Base-by-base conservation (phyloP, 2,329 filamentous ascomycete genomes). In the Sarocladium strictum region DNA sequence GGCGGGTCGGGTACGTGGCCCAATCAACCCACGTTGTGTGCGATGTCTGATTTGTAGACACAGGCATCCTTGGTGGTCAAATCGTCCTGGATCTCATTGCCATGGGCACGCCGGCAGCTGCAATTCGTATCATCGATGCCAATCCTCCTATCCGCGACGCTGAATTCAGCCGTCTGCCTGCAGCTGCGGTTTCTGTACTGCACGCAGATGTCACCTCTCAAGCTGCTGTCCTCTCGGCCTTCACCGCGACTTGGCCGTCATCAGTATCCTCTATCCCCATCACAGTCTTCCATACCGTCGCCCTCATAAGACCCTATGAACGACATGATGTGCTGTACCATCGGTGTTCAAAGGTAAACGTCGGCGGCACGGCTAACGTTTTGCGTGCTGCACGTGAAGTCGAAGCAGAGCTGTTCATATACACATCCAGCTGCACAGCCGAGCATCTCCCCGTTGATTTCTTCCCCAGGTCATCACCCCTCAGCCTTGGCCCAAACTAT, bases 271-370 rank as follows among this genome's bases (percentile, higher is more conserved):
- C 64, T 3, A 67, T 76, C 3, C 78, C 79, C 1, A 65, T 83
- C 23, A 81, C 79, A 1, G 79, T 83, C 14, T 81, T 79, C 60
- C 80, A 83, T 65, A 81, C 76, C 1, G 80, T 79, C 2, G 80
- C 79, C 1, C 69, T 74, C 4, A 81, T 83, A 56, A 69, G 77
- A 11, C 72, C 77, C 0, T 72, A 69, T 15, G 79, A 83, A 54
- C 73, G 79, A 6, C 69, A 72, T 51, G 61, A 63, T 45, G 64
- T 69, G 29, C 67, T 76, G 29, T 78, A 81, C 58, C 63, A 68
- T 23, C 71, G 73, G 24, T 71, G 72, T 54, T 69, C 69, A 50
- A 64, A 68, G 17, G 76, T 81, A 54, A 84, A 83, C 57, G 69
- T 80, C 23, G 63, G 61, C 9, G 80, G 79, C 9, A 77, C 78